Evolutionary conservation across 345 rosid genomes (phyloP).

Genomic region (Anastatica hierochuntica): DNA sequence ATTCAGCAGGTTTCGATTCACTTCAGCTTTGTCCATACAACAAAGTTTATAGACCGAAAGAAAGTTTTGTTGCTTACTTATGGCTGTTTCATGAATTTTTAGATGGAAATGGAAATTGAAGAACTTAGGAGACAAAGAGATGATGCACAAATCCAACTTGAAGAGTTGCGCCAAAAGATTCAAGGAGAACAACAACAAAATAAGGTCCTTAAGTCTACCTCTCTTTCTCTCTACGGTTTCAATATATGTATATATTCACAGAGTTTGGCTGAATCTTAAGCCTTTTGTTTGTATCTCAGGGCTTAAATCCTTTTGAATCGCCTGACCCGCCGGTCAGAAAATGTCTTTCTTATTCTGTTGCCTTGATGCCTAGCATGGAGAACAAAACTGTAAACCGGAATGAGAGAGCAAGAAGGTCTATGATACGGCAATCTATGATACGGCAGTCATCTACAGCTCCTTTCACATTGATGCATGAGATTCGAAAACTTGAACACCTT

Average conservation of each 20-base stretch:
- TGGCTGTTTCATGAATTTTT: constrained; percentile 11
- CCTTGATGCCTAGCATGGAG: constrained; percentile 43
- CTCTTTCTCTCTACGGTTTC: neutral
- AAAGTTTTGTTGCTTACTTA: constrained; percentile 1
- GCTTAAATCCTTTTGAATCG: constrained; percentile 38
- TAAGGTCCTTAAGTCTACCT: constrained; percentile 11
- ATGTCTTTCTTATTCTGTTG: constrained; percentile 79
- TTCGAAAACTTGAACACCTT: constrained; percentile 96
- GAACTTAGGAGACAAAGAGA: constrained; percentile 86
- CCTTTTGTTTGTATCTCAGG: constrained; percentile 33
- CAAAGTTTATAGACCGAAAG: neutral
- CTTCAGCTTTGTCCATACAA: neutral
- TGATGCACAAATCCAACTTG: constrained; percentile 66
- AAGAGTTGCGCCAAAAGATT: constrained; percentile 68
- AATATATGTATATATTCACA: neutral
- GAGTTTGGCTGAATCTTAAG: neutral
- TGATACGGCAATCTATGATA: constrained; percentile 79
- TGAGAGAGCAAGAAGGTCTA: constrained; percentile 52
- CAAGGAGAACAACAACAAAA: constrained; percentile 49
- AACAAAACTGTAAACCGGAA: constrained; percentile 36
- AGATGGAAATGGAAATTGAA: constrained; percentile 98
- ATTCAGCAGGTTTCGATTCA: constrained; percentile 56
- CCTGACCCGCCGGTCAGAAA: constrained; percentile 65
- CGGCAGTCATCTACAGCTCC: constrained; percentile 95
- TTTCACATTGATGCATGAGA: constrained; percentile 93